Evolutionary conservation across 2,329 filamentous ascomycete species (phyloP), one percentile per base, ranked within the genome.

Genomic region (Colletotrichum incanum): DNA sequence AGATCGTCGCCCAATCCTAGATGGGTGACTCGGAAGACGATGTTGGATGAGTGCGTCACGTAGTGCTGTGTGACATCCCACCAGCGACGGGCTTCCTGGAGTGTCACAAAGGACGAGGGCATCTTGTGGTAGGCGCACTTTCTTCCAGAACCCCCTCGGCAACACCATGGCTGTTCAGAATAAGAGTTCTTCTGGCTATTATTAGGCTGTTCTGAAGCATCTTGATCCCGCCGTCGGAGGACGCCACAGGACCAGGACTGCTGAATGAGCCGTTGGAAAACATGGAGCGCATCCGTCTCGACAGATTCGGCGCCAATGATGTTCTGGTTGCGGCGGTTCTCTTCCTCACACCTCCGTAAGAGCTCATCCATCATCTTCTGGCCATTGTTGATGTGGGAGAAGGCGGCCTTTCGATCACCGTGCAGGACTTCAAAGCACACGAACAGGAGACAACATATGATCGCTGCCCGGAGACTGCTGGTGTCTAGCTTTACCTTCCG

Each of bases 361-460:
- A 83, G 78, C 64, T 82, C 81, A 49, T 80, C 78, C 23, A 83
- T 75, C 72, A 85, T 80, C 68, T 76, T 77, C 66, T 82, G 79
- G 1, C 83, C 83, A 65, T 79, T 80, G 58, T 76, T 77, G 58
- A 83, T 76, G 72, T 84, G 83, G 9, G 77, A 74, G 18, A 82
- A 76, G 0, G 82, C 82, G 0, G 78, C 79, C 26, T 76, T 75
- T 12, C 75, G 74, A 69, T 84, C 82, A 28, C 79, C 80, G 70
- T 84, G 82, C 49, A 83, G 66, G 2, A 78, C 77, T 65, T 83
- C 82, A 63, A 84, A 83, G 63, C 81, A 77, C 65, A 80, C 77
- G 73, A 83, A 83, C 52, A 84, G 78, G 59, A 84, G 76, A 65
- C 79, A 82, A 67, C 80, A 80, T 3, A 83, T 62, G 12, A 82